phyloP scores from a whole-genome alignment of 2,329 filamentous ascomycete species.

The Fonsecaea monophora region DNA sequence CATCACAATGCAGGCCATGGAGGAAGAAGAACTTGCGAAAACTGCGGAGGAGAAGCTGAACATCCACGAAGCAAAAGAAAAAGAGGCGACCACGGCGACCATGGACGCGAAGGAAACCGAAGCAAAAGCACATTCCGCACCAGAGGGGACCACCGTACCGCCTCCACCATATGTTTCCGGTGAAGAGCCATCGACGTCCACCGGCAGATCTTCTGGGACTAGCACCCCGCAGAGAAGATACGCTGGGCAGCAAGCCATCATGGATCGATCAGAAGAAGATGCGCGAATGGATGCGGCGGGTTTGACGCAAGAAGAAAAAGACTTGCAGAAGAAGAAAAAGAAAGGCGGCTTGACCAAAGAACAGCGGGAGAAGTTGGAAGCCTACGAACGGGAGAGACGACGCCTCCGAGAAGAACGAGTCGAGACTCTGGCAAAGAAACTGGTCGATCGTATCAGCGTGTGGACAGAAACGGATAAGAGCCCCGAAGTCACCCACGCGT shows the following conservation, averaged over 20 bases:
- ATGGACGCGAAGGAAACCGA: constrained; percentile 44
- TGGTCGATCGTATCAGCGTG: constrained; percentile 85
- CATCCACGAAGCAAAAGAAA: constrained; percentile 54
- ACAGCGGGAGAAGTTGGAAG: constrained; percentile 87
- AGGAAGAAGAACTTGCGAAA: constrained; percentile 68
- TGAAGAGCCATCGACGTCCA: constrained; percentile 33
- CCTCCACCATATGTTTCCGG: constrained; percentile 35
- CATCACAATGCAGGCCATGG: constrained; percentile 83
- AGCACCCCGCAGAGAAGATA: constrained; percentile 57
- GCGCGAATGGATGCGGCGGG: constrained; percentile 68
- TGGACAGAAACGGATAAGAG: constrained; percentile 98
- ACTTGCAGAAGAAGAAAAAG: constrained; percentile 82
- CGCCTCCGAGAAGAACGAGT: constrained; percentile 88
- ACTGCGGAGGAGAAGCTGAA: constrained; percentile 59
- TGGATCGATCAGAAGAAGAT: constrained; percentile 84
- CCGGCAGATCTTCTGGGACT: constrained; percentile 41
- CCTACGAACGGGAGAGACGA: constrained; percentile 84
- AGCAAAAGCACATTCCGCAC: constrained; percentile 35
- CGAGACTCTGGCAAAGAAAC: constrained; percentile 79
- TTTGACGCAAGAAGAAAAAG: constrained; percentile 75
- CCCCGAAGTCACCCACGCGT: constrained; percentile 80
- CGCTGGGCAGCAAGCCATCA: constrained; percentile 82
- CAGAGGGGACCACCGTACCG: constrained; percentile 26
- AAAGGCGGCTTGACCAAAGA: constrained; percentile 87
- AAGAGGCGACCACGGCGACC: constrained; percentile 48